Conservation (phyloP, 164 flowering plant species). For the Protea cynaroides region DNA sequence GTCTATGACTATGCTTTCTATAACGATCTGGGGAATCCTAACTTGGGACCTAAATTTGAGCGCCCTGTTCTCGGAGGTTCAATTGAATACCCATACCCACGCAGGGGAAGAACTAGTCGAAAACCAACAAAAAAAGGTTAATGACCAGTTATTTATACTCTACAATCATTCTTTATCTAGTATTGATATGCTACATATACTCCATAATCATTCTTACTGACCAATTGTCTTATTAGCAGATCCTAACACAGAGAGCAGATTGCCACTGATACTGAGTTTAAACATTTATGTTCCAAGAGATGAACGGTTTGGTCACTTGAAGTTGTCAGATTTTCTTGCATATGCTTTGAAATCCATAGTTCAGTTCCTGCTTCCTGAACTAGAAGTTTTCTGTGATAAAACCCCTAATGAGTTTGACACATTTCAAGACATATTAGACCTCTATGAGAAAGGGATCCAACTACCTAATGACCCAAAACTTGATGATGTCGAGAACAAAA, state of each 20-base stretch:
- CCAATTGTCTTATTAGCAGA: conserved; percentile 30
- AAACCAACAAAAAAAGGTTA: conserved; percentile 52
- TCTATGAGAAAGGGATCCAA: conserved; percentile 63
- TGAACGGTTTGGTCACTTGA: conserved; percentile 67
- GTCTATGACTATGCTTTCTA: conserved; percentile 84
- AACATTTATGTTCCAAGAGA: conserved; percentile 87
- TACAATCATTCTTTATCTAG: neutral
- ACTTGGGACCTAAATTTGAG: conserved; percentile 39
- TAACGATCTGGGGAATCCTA: conserved; percentile 77
- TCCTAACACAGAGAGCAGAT: conserved; percentile 57
- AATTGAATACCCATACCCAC: conserved; percentile 64
- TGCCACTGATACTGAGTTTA: conserved; percentile 48
- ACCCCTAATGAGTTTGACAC: conserved; percentile 74
- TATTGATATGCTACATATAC: too few relatives aligned
- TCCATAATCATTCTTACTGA: too few relatives aligned
- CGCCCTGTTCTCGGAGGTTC: conserved; percentile 80
- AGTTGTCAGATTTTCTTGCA: conserved; percentile 79
- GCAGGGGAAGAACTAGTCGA: conserved; percentile 78
- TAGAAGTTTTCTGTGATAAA: conserved; percentile 40
- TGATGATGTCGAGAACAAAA: conserved; percentile 24
- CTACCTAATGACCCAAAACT: conserved; percentile 30
- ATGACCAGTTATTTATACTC: neutral
- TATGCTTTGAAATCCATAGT: conserved; percentile 60
- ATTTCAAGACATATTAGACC: conserved; percentile 51
- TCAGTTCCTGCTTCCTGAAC: conserved; percentile 58